Conservation (phyloP, 768 basidiomycete species). For the Pleurotus djamor region DNA sequence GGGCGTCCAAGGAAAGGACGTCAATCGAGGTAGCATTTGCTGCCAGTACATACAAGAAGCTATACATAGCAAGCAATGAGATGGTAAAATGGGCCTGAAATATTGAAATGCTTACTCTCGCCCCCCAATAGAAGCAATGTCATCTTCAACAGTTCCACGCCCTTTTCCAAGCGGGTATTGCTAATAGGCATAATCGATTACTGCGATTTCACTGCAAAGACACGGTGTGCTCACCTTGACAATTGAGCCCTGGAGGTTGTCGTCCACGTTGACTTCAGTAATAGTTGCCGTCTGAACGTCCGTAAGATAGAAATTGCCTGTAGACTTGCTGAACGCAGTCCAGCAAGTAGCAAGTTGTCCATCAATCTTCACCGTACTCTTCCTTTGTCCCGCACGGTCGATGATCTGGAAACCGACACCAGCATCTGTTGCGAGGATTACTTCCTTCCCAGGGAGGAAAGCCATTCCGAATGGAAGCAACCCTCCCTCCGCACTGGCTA, state of each 20-base stretch:
- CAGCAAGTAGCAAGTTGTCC: constrained; percentile 43
- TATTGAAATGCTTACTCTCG: constrained; percentile 22
- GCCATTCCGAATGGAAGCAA: constrained; percentile 50
- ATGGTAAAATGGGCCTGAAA: neutral
- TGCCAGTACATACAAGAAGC: constrained; percentile 38
- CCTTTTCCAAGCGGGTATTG: constrained; percentile 36
- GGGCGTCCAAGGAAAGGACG: constrained; percentile 34
- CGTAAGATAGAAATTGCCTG: constrained; percentile 42
- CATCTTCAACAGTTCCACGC: constrained; percentile 37
- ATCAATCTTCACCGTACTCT: constrained; percentile 26
- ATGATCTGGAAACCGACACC: constrained; percentile 36
- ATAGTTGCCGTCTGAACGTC: constrained; percentile 36
- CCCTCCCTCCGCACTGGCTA: constrained; percentile 36
- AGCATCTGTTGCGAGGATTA: constrained; percentile 37
- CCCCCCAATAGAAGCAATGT: constrained; percentile 30
- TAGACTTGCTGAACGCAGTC: constrained; percentile 37
- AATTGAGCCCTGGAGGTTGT: constrained; percentile 40
- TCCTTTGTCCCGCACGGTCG: constrained; percentile 25
- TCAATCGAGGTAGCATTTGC: constrained; percentile 35
- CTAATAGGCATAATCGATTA: constrained; percentile 12
- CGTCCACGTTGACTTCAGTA: constrained; percentile 46
- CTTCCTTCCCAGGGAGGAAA: constrained; percentile 34
- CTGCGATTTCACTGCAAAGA: neutral
- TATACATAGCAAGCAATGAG: constrained; percentile 9
- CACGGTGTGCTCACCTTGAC: constrained; percentile 29